Conservation (phyloP, 495 filamentous ascomycete genomes). For the Penicillium lagena region DNA sequence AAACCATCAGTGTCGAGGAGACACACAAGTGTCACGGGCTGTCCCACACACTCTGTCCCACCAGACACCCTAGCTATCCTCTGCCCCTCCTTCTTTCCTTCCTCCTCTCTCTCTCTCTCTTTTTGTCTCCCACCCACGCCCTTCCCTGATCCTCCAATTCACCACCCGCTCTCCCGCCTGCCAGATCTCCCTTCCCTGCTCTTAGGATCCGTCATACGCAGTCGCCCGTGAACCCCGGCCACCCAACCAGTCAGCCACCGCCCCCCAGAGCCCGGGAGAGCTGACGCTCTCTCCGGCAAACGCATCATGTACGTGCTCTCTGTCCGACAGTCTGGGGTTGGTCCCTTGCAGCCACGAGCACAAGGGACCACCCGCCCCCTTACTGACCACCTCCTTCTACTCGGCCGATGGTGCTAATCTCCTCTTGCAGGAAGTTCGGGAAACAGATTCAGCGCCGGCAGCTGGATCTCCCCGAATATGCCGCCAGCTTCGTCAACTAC, state of each 20-base stretch:
- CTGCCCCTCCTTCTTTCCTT: slow-evolving; percentile 1
- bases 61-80: neutral
- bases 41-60: neutral
- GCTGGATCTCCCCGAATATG: slow-evolving; percentile 98
- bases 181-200: too few relatives aligned
- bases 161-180: neutral
- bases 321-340: too few relatives aligned
- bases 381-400: too few relatives aligned
- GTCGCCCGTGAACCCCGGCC: too few relatives aligned
- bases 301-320: slow-evolving; percentile 26
- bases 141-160: neutral
- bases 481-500: slow-evolving; percentile 97
- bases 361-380: too few relatives aligned
- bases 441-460: slow-evolving; percentile 98
- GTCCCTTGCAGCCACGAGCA: too few relatives aligned
- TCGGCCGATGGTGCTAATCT: slow-evolving; percentile 3
- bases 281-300: slow-evolving; percentile 13
- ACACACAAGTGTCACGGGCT: neutral
- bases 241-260: neutral
- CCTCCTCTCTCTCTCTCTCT: neutral
- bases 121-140: slow-evolving; percentile 1
- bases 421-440: slow-evolving; percentile 82
- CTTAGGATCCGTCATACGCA: too few relatives aligned
- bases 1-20: too few relatives aligned
- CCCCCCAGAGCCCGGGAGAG: slow-evolving; percentile 12